Evolutionary conservation across 805 yeast genomes (phyloP).

Genomic region (Saccharomycopsis oosterbeekiorum): DNA sequence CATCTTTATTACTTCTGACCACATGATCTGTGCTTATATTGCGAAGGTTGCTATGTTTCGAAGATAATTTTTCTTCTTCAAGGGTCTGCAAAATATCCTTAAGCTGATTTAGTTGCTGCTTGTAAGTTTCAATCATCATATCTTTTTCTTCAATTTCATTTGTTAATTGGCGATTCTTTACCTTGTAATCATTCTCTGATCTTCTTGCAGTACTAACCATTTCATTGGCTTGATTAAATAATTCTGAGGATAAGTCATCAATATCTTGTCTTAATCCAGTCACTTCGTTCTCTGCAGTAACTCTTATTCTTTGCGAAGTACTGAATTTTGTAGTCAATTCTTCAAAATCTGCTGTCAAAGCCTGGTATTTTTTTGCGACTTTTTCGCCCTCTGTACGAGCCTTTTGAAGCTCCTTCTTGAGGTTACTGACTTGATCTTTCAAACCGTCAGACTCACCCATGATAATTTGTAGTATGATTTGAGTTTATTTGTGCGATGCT

Average conservation of each 20-base stretch:
- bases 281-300: constrained; percentile 47
- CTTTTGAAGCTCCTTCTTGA: constrained; percentile 15
- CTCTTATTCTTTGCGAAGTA: constrained; percentile 16
- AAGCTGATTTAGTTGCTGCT: constrained; percentile 56
- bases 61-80: constrained; percentile 24
- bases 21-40: constrained; percentile 18
- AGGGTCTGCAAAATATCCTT: constrained; percentile 45
- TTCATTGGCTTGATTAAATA: constrained; percentile 75
- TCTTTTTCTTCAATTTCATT: constrained; percentile 61
- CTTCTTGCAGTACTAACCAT: constrained; percentile 76
- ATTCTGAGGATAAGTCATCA: constrained; percentile 66
- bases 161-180: constrained; percentile 45
- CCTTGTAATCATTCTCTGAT: constrained; percentile 49
- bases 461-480: no score
- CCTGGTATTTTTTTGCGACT: constrained; percentile 11
- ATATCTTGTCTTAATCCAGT: constrained; percentile 59
- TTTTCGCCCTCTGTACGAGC: constrained; percentile 12
- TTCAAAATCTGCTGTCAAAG: constrained; percentile 15
- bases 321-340: constrained; percentile 12
- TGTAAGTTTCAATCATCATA: constrained; percentile 50
- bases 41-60: constrained; percentile 3
- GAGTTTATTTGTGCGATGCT: no score
- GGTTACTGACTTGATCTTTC: constrained; percentile 10
- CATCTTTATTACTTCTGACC: not conserved
- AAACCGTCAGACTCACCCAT: constrained; percentile 2